Evolutionary conservation across 148 eudicot genomes (phyloP).

Genomic region (Limonium bicolor): DNA sequence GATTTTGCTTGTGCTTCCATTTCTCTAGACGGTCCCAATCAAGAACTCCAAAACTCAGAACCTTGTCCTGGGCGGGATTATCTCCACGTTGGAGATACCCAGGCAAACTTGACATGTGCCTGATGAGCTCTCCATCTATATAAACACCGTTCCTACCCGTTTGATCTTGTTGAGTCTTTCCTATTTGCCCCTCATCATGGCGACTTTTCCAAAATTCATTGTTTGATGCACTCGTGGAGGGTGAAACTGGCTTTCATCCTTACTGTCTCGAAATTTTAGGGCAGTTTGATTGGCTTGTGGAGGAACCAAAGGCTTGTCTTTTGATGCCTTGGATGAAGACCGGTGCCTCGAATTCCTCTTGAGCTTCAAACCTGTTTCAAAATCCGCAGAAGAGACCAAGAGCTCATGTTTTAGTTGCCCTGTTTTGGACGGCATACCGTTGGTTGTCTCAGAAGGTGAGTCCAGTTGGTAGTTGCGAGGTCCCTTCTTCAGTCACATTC

Average conservation of each 20-base stretch:
- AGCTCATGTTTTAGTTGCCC: constrained; percentile 10
- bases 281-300: too few species aligned
- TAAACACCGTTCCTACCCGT: constrained; percentile 11
- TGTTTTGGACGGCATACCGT: constrained; percentile 15
- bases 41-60: constrained; percentile 68
- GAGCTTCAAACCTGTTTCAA: constrained; percentile 14
- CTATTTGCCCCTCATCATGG: constrained; percentile 8
- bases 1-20: constrained; percentile 45
- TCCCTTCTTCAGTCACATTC: constrained; percentile 9
- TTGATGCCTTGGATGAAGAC: constrained; percentile 22
- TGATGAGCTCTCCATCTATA: constrained; percentile 54
- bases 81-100: constrained; percentile 61
- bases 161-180: constrained; percentile 11
- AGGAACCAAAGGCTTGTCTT: constrained; percentile 22
- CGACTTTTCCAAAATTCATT: constrained; percentile 16
- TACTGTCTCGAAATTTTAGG: constrained; percentile 26
- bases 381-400: constrained; percentile 12
- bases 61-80: constrained; percentile 38
- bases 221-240: constrained; percentile 21
- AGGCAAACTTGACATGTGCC: constrained; percentile 77
- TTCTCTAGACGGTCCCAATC: constrained; percentile 69
- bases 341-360: constrained; percentile 20
- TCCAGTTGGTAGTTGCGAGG: constrained; percentile 1
- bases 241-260: constrained; percentile 15
- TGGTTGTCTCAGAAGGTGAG: constrained; percentile 6